Conservation (phyloP, 192 early-diverging fungal species). For the Pilaira anomala region DNA sequence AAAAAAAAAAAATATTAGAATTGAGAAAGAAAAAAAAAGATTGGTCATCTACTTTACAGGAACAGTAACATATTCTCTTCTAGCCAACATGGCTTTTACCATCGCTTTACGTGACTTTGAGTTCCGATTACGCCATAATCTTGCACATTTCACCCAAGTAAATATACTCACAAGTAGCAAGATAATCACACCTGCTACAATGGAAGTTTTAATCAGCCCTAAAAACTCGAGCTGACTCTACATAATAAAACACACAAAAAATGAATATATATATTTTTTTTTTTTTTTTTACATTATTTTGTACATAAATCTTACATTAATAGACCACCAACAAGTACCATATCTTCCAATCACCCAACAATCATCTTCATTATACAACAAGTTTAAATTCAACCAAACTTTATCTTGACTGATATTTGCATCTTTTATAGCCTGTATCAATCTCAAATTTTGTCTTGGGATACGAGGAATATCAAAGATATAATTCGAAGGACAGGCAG, state of each 20-base stretch:
- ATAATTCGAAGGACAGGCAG: slow-evolving; percentile 17
- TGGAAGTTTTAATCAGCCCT: slow-evolving; percentile 25
- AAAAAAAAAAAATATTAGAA: no score
- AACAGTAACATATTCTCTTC: slow-evolving; percentile 32
- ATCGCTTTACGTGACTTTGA: slow-evolving; percentile 20
- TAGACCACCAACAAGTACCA: slow-evolving; percentile 29
- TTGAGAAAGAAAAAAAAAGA: no score
- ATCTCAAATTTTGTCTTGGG: slow-evolving; percentile 11
- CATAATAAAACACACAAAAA: background rate
- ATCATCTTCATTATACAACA: background rate
- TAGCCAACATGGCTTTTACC: slow-evolving; percentile 18
- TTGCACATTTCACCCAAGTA: slow-evolving; percentile 30
- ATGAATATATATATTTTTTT: background rate
- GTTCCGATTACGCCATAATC: slow-evolving; percentile 24
- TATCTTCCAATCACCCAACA: slow-evolving; percentile 31
- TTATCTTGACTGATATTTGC: background rate
- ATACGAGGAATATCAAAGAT: slow-evolving; percentile 19
- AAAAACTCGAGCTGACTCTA: slow-evolving; percentile 12
- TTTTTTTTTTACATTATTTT: background rate
- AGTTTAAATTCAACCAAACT: slow-evolving; percentile 31
- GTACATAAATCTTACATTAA: slow-evolving; percentile 15
- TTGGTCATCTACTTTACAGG: slow-evolving; percentile 10
- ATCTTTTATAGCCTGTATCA: slow-evolving; percentile 3
- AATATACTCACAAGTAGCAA: slow-evolving; percentile 25
- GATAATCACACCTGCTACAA: slow-evolving; percentile 27